Conservation (phyloP, 768 basidiomycete genomes). For the Ramaria rubella region DNA sequence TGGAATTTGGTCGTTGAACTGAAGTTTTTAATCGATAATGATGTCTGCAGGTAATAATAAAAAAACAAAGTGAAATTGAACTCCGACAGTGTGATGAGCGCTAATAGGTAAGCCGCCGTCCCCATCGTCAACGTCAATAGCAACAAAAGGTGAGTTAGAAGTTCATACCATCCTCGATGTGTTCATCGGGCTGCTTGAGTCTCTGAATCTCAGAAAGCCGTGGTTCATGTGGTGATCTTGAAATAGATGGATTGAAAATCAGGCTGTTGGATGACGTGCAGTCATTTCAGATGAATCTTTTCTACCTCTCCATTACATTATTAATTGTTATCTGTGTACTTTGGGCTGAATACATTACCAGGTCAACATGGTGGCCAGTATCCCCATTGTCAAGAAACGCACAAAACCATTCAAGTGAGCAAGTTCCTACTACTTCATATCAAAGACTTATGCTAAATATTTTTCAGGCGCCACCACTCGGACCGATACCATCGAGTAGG, state of each 20-base stretch:
- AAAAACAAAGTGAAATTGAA: not conserved
- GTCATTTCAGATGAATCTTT: not conserved
- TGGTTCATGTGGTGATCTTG: not conserved
- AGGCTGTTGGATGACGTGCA: slow-evolving; percentile 4
- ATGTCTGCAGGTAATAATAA: no score
- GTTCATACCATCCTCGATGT: not conserved
- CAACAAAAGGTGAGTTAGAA: slow-evolving; percentile 6
- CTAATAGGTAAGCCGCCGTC: not conserved
- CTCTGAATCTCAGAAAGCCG: not conserved
- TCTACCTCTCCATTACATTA: no score
- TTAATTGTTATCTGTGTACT: not conserved
- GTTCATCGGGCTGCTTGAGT: not conserved
- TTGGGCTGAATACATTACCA: not conserved
- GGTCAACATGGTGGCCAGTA: slow-evolving; percentile 40
- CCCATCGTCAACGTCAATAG: slow-evolving; percentile 1
- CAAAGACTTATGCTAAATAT: slow-evolving; percentile 24
- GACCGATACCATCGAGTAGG: slow-evolving; percentile 96
- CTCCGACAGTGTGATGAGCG: not conserved
- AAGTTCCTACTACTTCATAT: not conserved
- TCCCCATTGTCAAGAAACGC: slow-evolving; percentile 91
- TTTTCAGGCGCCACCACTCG: slow-evolving; percentile 87
- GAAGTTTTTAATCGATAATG: no score
- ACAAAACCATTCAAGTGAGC: slow-evolving; percentile 90
- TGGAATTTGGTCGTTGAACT: no score
- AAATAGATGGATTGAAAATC: not conserved